Conservation (phyloP, 441 rosid species). For the Flueggea neowawraea region DNA sequence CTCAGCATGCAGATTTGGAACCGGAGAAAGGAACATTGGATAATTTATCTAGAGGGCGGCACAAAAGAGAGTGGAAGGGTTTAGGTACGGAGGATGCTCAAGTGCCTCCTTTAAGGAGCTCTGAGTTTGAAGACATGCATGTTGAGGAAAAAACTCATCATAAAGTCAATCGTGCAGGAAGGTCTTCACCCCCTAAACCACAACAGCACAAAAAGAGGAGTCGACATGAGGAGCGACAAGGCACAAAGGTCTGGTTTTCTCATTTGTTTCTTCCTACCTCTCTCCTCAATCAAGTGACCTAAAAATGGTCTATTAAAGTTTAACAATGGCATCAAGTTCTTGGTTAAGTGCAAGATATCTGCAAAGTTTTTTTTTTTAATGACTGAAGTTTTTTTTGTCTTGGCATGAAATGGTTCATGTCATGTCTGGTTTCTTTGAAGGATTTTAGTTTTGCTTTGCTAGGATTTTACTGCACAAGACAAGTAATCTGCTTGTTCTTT, state of each 20-base stretch:
- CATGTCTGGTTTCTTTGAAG: no score
- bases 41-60: slow-evolving; percentile 38
- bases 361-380: no score
- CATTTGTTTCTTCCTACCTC: background rate
- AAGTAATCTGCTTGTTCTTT: no score
- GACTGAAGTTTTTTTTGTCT: no score
- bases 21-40: slow-evolving; percentile 39
- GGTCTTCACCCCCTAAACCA: slow-evolving; percentile 49
- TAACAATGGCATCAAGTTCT: no score
- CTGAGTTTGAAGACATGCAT: slow-evolving; percentile 39
- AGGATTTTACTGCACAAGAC: no score
- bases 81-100: slow-evolving; percentile 44
- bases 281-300: no score
- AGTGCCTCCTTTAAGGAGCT: slow-evolving; percentile 63
- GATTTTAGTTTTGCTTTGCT: no score
- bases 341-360: no score
- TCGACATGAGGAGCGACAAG: slow-evolving; percentile 44
- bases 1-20: slow-evolving; percentile 38
- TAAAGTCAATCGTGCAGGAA: slow-evolving; percentile 30
- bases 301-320: no score
- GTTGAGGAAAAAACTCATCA: slow-evolving; percentile 41
- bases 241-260: slow-evolving; percentile 48
- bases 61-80: slow-evolving; percentile 69
- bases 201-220: slow-evolving; percentile 52
- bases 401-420: no score